Conservation (phyloP, 1,284 basidiomycete species). For the Paramarasmius palmivorus region DNA sequence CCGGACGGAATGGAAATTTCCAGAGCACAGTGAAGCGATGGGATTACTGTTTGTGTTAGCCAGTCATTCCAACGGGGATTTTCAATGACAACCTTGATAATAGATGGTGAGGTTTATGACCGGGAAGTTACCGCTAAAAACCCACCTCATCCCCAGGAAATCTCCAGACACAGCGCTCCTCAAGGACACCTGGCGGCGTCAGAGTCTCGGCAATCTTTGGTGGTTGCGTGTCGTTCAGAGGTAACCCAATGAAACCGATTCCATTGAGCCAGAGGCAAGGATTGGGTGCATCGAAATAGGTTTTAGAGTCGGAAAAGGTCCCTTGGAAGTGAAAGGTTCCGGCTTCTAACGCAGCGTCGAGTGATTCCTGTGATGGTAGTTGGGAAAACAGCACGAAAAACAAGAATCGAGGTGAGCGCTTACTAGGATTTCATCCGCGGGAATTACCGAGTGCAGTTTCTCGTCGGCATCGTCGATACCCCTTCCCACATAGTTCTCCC, state of each 20-base stretch:
- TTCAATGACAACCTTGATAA: conserved; percentile 4
- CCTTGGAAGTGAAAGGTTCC: conserved; percentile 5
- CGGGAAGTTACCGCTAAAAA: no score
- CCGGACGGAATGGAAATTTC: background rate
- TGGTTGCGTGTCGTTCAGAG: conserved; percentile 5
- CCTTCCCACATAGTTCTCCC: no score
- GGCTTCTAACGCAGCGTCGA: conserved; percentile 3
- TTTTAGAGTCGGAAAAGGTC: conserved; percentile 7
- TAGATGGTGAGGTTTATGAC: no score
- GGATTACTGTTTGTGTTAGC: background rate
- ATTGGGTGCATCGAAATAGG: conserved; percentile 7
- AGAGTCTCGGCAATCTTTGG: conserved; percentile 3
- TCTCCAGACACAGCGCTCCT: background rate
- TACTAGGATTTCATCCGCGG: no score
- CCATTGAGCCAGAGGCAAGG: conserved; percentile 8
- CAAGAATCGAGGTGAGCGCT: no score
- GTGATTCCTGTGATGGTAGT: no score
- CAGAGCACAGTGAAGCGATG: background rate
- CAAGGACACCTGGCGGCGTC: background rate
- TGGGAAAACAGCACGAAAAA: no score
- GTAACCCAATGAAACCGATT: conserved; percentile 6
- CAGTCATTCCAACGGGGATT: conserved; percentile 4
- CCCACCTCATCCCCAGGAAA: conserved; percentile 7
- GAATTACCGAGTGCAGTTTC: no score
- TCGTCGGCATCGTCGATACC: no score